Conservation (phyloP, 179 eudicot species). For the Silene noctiflora region DNA sequence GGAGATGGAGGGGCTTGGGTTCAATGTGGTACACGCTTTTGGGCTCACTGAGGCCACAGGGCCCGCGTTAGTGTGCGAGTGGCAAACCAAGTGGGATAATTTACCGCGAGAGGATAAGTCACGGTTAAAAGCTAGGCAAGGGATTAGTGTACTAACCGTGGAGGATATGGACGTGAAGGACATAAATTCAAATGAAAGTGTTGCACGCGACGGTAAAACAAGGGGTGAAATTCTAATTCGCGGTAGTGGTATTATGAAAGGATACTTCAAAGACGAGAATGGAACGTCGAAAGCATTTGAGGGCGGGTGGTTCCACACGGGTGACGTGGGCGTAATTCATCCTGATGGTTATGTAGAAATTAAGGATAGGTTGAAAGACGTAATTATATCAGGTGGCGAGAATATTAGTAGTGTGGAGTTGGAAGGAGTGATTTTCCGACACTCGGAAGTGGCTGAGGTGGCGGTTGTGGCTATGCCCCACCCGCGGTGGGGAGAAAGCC, state of each 20-base stretch:
- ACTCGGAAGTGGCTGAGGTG: slow-evolving; percentile 47
- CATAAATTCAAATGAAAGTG: slow-evolving; percentile 32
- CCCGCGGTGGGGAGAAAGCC: slow-evolving; percentile 68
- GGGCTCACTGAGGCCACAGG: slow-evolving; percentile 77
- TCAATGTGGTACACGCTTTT: slow-evolving; percentile 59
- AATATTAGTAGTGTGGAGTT: slow-evolving; percentile 73
- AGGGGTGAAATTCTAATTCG: slow-evolving; percentile 63
- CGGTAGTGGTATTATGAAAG: slow-evolving; percentile 70
- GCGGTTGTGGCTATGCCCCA: slow-evolving; percentile 83
- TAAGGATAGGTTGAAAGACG: slow-evolving; percentile 64
- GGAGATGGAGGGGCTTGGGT: slow-evolving; percentile 51
- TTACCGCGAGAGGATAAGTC: slow-evolving; percentile 31
- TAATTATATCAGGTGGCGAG: slow-evolving; percentile 63
- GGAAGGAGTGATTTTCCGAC: slow-evolving; percentile 40
- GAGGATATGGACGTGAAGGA: slow-evolving; percentile 52
- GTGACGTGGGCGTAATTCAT: slow-evolving; percentile 65
- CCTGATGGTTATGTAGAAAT: slow-evolving; percentile 62
- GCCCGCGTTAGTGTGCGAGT: slow-evolving; percentile 66
- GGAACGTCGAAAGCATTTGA: slow-evolving; percentile 46
- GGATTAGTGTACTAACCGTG: slow-evolving; percentile 48
- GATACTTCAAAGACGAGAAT: slow-evolving; percentile 44
- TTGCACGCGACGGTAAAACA: slow-evolving; percentile 46
- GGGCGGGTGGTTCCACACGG: slow-evolving; percentile 63
- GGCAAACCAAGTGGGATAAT: slow-evolving; percentile 57
- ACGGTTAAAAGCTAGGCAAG: slow-evolving; percentile 56